Evolutionary conservation across 148 eudicot genomes (phyloP), one percentile per base, ranked within the genome.

Genomic region (Rhododendron kiyosumense): DNA sequence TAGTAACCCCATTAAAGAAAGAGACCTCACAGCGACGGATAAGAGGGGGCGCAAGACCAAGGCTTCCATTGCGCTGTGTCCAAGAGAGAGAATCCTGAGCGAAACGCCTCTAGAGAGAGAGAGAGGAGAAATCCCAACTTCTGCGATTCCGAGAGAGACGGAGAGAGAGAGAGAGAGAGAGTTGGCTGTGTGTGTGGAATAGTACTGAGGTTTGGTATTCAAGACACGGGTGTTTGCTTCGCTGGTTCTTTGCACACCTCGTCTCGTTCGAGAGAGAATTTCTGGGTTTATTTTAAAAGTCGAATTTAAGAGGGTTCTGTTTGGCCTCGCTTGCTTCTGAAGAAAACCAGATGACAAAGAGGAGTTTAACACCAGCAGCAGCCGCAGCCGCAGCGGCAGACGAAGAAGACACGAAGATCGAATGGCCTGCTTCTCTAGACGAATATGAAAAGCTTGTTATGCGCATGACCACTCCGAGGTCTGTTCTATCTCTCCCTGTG

Each of bases 371-470:
- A 7, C 41, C 28, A 49, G 28, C 15, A 57, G 46, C 17, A 9
- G 15, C 28, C 20, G 61, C 61, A 5, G 65, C 28, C 20, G 61
- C 61, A 5, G 26, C 74, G 5, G 74, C 2, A 2, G 74, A 67
- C 2, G 24, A 20, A 43, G 51, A n/a, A 7, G 49, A 57, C 67
- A 73, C 43, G 41, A 79, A 83, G 61, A 94, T 95, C 94, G 96
- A 96, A 91, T 91, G 96, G 93, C 90, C 92, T 48, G 84, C 95
- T 28, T 91, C 88, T 92, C 85, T 93, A 61, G 95, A 94, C 89
- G 99, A 96, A 92, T 93, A 93, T 48, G 98, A 96, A 81, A 95
- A 96, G 90, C 96, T 96, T 85, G 88, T 95, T 22, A 87, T 93
- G 34, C 87, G 97, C n/a, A 90, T 96, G 91, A 94, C 88, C 43